Evolutionary conservation across 108 stramenopile genomes (phyloP).

Genomic region (Craspedostauros australis): DNA sequence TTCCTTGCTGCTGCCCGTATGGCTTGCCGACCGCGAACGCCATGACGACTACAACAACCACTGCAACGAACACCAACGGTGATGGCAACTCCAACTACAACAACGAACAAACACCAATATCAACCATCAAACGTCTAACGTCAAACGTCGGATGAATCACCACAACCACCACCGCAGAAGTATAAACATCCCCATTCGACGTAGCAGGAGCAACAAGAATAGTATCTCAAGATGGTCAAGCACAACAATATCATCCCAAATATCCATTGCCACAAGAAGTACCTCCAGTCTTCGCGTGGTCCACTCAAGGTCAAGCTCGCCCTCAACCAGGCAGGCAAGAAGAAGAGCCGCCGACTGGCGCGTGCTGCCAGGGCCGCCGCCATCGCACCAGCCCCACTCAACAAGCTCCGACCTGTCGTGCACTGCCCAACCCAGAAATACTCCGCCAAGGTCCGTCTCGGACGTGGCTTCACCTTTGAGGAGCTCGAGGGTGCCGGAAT

Average conservation of each 20-base stretch:
- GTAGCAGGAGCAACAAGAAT: too few species aligned
- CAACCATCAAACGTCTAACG: too few species aligned
- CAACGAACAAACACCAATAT: too few species aligned
- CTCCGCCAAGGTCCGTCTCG: constrained; percentile 91
- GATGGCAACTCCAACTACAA: too few species aligned
- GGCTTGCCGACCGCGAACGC: too few species aligned
- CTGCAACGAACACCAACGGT: too few species aligned
- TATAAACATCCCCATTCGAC: too few species aligned
- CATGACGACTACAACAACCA: too few species aligned
- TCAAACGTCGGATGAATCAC: too few species aligned
- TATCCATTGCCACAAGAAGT: constrained; percentile 99
- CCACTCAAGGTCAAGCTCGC: constrained; percentile 88
- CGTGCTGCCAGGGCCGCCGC: constrained; percentile 95
- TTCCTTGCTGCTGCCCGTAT: too few species aligned
- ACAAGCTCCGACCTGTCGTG: constrained; percentile 91
- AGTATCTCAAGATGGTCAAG: constrained; percentile 79
- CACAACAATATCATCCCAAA: constrained; percentile 99
- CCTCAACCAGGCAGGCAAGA: constrained; percentile 95
- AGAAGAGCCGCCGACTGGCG: constrained; percentile 91
- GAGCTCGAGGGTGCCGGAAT: constrained; percentile 95
- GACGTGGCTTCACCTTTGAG: constrained; percentile 93
- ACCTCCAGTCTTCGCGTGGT: constrained; percentile 74
- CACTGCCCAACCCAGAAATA: constrained; percentile 96
- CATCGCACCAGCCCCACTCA: constrained; percentile 91
- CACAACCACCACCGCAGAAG: too few species aligned